Evolutionary conservation across 768 basidiomycete species (phyloP), one percentile per base, ranked within the genome.

Genomic region (Cystofilobasidium bisporidii): DNA sequence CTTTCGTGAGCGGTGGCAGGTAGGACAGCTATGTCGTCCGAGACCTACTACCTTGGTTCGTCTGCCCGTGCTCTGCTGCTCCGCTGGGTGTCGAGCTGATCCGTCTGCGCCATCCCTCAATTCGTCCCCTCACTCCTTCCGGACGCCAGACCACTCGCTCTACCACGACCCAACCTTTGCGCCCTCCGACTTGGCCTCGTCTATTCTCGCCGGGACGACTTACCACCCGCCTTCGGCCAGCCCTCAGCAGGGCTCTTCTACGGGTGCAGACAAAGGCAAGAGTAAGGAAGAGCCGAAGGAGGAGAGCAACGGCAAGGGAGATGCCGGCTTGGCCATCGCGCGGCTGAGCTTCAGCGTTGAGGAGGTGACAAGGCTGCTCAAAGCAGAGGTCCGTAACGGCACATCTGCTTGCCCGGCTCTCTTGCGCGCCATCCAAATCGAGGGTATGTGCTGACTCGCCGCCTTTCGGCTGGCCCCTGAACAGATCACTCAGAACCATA

Each of bases 321-420:
- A 97, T 72, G 87, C 96, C 15, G 88, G 89, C 3, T 83, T 89
- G 3, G 90, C 91, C 3, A 86, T 97, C 33, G 86, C 89, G 9
- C 92, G 89, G 76, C 81, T 99, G 4, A 87, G 86, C 69, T 83
- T 86, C 73, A 88, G 86, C 0, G 87, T 97, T 68, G 94, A 97
- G 47, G 92, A 98, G 76, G 86, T 94, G 24, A 86, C 87, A 32
- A 89, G 87, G 75, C 91, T 97, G 77, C 86, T 98, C 61, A 88
- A 88, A 77, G 81, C 81, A 57, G 80, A 94, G 77, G 91, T 93
- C 68, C 71, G 86, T 79, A 17, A 5, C 0, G 24, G 33, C 36
- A 17, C 40, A 41, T 53, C n/a, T n/a, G n/a, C n/a, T n/a, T n/a
- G n/a, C n/a, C n/a, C n/a, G n/a, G n/a, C n/a, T n/a, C n/a, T n/a